A percentile compares a stretch with the other conserved stretches of the same genome.
Conservation (phyloP, 345 rosid species). For the Gossypium rotundifolium region DNA sequence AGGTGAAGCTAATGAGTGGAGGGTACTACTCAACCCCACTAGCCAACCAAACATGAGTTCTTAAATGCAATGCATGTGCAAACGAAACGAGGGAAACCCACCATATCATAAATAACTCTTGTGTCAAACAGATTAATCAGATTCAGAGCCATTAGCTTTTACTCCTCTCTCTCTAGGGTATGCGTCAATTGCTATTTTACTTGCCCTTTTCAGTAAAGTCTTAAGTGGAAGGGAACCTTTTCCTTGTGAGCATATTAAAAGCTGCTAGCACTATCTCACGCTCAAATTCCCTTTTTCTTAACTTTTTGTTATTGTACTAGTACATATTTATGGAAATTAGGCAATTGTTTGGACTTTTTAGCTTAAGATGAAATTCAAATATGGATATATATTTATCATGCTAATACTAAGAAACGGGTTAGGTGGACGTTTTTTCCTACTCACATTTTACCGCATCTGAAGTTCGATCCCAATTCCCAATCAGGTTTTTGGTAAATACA, state of each 20-base stretch:
- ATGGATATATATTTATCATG: neutral
- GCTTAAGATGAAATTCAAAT: too few species aligned
- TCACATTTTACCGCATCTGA: neutral
- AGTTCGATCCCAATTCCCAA: neutral
- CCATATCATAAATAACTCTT: neutral
- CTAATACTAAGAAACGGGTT: neutral
- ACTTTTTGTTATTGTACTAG: constrained; percentile 12
- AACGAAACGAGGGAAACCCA: constrained; percentile 24
- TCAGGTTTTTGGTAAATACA: neutral
- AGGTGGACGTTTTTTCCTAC: neutral
- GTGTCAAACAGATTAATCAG: neutral
- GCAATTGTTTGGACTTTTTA: neutral
- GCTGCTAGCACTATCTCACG: constrained; percentile 25
- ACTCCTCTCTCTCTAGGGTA: neutral
- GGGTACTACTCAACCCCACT: constrained; percentile 16
- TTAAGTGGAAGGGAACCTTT: constrained; percentile 21
- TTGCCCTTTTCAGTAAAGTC: neutral
- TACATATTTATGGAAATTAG: neutral
- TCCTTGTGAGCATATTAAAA: constrained; percentile 31
- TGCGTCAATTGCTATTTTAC: neutral
- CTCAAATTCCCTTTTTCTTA: constrained; percentile 2
- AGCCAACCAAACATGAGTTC: constrained; percentile 3
- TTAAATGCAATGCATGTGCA: constrained; percentile 44
- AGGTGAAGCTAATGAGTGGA: constrained; percentile 4
- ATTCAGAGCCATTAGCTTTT: constrained; percentile 11